phyloP scores from a whole-genome alignment of 352 stramenopile genomes.

The Globisporangium nodosum region DNA sequence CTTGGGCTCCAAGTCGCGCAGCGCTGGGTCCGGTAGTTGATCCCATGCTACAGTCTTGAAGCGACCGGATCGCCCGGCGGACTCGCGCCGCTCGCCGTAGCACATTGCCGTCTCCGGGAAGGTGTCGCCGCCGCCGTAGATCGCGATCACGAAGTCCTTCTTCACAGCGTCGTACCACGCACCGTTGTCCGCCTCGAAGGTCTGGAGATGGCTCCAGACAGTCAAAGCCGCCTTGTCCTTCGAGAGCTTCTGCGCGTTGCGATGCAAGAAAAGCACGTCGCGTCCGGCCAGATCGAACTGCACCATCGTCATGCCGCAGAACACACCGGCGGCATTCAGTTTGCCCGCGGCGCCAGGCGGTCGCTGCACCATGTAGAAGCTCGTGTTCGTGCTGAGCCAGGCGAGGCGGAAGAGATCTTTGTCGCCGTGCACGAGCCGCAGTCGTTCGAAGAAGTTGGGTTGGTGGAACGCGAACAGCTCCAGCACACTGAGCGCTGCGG shows the following conservation, averaged over 20 bases:
- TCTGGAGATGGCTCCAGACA: constrained; percentile 36
- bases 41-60: constrained; percentile 29
- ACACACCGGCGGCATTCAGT: constrained; percentile 11
- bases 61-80: constrained; percentile 11
- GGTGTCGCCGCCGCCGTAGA: constrained; percentile 31
- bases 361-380: constrained; percentile 41
- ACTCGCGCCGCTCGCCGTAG: constrained; percentile 29
- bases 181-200: constrained; percentile 19
- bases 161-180: constrained; percentile 20
- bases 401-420: constrained; percentile 60
- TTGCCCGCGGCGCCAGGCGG: neutral
- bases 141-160: constrained; percentile 30
- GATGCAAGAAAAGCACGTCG: constrained; percentile 42
- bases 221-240: constrained; percentile 14
- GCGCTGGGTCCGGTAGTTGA: constrained; percentile 13
- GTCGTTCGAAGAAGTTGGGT: constrained; percentile 20
- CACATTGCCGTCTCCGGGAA: constrained; percentile 35
- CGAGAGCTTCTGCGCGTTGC: constrained; percentile 40
- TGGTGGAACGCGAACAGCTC: too few species aligned
- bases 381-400: constrained; percentile 40
- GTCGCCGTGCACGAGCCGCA: constrained; percentile 41
- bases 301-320: constrained; percentile 74
- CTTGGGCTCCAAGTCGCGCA: constrained; percentile 22
- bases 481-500: constrained; percentile 18
- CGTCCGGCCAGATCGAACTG: constrained; percentile 37